Evolutionary conservation across 2,329 filamentous ascomycete genomes (phyloP).

Genomic region (Colletotrichum endophyticum): DNA sequence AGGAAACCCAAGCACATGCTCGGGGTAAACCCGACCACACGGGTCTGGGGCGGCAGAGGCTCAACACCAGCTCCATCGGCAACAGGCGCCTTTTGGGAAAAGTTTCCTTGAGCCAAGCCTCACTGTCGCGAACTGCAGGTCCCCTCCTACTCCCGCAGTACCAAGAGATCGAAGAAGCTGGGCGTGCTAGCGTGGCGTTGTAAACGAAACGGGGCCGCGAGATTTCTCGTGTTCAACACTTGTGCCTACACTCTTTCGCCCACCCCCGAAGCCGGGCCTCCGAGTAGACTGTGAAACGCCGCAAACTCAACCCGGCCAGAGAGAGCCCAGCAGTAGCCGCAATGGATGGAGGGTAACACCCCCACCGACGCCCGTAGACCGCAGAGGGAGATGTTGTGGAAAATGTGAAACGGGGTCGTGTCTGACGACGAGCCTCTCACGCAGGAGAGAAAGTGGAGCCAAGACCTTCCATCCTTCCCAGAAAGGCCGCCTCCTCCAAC

Average conservation of each 20-base stretch:
- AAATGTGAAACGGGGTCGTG: conserved; percentile 17
- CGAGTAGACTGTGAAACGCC: conserved; percentile 8
- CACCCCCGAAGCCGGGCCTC: neutral
- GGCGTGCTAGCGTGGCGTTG: neutral
- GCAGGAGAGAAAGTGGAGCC: conserved; percentile 18
- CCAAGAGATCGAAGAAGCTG: neutral
- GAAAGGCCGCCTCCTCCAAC: neutral
- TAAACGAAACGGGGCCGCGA: conserved; percentile 9
- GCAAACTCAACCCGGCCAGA: neutral
- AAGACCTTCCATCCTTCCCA: neutral
- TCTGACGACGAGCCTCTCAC: conserved; percentile 14
- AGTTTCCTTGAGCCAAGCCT: conserved; percentile 11
- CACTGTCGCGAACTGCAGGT: neutral
- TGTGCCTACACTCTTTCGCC: neutral
- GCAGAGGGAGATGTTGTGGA: neutral
- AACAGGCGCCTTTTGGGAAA: neutral
- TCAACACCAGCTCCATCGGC: neutral
- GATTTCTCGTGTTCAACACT: neutral
- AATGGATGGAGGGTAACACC: neutral
- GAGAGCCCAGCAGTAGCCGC: neutral
- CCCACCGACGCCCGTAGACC: neutral
- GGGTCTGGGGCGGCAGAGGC: neutral
- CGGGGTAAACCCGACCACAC: neutral
- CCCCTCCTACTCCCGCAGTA: neutral
- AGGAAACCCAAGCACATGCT: neutral